These are phyloP conservation scores for Cinchona pubescens DNA, from an alignment of 257 asterid genomes.

Conservation along the genomic window DNA sequence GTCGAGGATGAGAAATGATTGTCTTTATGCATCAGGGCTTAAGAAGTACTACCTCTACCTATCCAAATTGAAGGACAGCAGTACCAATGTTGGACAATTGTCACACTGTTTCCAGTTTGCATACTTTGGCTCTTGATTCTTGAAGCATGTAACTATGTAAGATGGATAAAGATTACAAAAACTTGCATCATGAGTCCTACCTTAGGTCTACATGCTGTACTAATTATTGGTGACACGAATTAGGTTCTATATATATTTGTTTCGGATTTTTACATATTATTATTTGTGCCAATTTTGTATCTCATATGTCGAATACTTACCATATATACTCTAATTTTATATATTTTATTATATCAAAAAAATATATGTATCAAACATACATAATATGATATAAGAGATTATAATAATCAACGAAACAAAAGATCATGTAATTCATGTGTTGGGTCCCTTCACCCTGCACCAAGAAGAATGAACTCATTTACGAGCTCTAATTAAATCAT, in stretches of 20 bases:
- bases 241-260: no score
- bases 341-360: no score
- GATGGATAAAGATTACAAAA: background rate
- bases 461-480: background rate
- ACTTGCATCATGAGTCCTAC: background rate
- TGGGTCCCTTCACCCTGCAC: background rate
- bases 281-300: no score
- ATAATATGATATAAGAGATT: no score
- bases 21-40: slow-evolving; percentile 12
- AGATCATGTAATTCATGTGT: no score
- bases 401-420: no score
- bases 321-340: no score
- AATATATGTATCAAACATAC: no score
- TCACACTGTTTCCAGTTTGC: slow-evolving; percentile 8
- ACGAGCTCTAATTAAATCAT: background rate
- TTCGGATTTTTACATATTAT: no score
- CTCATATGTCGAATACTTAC: no score
- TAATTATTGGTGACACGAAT: background rate
- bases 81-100: slow-evolving; percentile 14
- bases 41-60: background rate
- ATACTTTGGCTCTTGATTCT: background rate
- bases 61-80: slow-evolving; percentile 17
- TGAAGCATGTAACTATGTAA: background rate
- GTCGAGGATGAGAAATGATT: no score
- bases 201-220: background rate